These are phyloP conservation scores for Clitoria ternatea DNA, from an alignment of 306 rosid species.

Conservation along the genomic window DNA sequence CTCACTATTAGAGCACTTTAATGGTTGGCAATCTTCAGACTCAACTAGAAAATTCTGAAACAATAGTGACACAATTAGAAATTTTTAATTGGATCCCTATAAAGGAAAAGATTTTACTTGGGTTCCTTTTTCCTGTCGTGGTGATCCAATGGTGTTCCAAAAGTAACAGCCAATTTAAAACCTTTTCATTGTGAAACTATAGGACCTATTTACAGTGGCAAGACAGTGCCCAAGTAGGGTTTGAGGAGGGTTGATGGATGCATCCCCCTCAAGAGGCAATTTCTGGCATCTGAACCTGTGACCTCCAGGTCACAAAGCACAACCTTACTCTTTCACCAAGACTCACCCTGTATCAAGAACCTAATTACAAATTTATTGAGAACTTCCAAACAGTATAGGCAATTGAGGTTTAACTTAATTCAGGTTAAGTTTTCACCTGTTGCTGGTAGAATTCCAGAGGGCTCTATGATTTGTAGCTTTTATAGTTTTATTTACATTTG, in stretches of 20 bases:
- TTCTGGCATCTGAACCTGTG: neutral
- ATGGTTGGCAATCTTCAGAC: neutral
- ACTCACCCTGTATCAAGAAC: neutral
- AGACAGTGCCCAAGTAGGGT: neutral
- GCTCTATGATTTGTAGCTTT: neutral
- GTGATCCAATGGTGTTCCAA: neutral
- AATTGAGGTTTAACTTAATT: neutral
- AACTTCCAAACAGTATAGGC: neutral
- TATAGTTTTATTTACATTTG: neutral
- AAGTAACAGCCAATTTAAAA: neutral
- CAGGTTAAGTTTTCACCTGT: neutral
- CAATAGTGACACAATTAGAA: no score
- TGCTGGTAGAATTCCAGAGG: neutral
- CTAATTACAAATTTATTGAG: neutral
- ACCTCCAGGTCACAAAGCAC: neutral
- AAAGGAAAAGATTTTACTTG: neutral
- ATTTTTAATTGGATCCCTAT: neutral
- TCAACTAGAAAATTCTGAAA: neutral
- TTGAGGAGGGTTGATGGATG: neutral
- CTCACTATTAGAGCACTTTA: neutral
- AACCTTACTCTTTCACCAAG: neutral
- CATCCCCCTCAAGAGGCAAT: neutral
- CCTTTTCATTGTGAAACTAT: neutral
- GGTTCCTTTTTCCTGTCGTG: neutral
- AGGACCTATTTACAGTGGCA: neutral